Conservation (phyloP, 1,139 yeast species). For the Hyphopichia wangnamkhiaoensis region DNA sequence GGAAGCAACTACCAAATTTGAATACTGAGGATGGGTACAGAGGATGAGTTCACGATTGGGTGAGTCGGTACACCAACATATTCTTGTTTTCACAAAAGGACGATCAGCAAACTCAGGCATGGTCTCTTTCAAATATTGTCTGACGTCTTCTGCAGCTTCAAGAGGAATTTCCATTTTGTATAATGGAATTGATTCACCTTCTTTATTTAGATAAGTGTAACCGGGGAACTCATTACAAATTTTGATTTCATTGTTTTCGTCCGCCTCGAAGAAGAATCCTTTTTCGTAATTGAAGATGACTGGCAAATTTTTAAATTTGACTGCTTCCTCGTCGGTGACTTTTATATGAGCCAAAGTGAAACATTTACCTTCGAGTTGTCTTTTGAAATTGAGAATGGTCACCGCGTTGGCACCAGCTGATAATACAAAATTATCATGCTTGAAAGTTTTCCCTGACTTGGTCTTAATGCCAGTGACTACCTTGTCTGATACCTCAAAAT, state of each 20-base stretch:
- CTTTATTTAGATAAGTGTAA: slow-evolving; percentile 12
- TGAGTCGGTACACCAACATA: slow-evolving; percentile 24
- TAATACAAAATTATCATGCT: slow-evolving; percentile 21
- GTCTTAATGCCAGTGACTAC: slow-evolving; percentile 11
- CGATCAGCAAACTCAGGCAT: slow-evolving; percentile 15
- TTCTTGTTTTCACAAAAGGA: slow-evolving; percentile 14
- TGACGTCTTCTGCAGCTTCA: slow-evolving; percentile 21
- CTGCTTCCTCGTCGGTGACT: slow-evolving; percentile 21
- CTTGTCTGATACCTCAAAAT: slow-evolving; percentile 9
- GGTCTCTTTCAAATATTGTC: slow-evolving; percentile 17
- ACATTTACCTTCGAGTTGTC: slow-evolving; percentile 26
- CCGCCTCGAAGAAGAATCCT: slow-evolving; percentile 40
- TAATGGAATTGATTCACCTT: slow-evolving; percentile 12
- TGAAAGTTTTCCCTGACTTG: slow-evolving; percentile 13
- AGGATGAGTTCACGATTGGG: slow-evolving; percentile 17
- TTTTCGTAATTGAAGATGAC: slow-evolving; percentile 31
- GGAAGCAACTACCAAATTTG: slow-evolving; percentile 16
- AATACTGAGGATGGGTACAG: slow-evolving; percentile 16
- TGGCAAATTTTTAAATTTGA: slow-evolving; percentile 20
- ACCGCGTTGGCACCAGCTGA: slow-evolving; percentile 27
- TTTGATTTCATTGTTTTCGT: slow-evolving; percentile 15
- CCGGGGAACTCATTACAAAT: slow-evolving; percentile 21
- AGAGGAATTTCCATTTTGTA: slow-evolving; percentile 15
- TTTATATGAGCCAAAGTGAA: slow-evolving; percentile 26
- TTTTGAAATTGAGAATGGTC: slow-evolving; percentile 17